These are phyloP conservation scores for Labyrinthula sp. DNA, from an alignment of 352 stramenopile genomes.

Conservation along the genomic window DNA sequence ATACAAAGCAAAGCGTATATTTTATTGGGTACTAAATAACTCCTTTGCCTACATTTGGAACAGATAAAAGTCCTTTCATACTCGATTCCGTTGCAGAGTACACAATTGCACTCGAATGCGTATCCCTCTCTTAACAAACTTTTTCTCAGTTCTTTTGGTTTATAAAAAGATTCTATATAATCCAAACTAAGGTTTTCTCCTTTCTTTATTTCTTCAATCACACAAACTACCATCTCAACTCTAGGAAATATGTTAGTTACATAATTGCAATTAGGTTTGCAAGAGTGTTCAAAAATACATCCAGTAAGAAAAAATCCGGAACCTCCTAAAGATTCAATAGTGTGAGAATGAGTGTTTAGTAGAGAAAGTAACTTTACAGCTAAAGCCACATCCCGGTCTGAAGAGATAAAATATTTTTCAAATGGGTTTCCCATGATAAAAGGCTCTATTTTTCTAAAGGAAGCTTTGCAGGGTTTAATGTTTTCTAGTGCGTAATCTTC, in stretches of 20 bases:
- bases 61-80: too few species aligned
- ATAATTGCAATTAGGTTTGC: not conserved
- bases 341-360: slow-evolving; percentile 8
- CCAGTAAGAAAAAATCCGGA: slow-evolving; percentile 3
- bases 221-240: not conserved
- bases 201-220: not conserved
- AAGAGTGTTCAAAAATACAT: slow-evolving; percentile 1
- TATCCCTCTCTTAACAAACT: not conserved
- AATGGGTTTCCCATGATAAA: too few species aligned
- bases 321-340: slow-evolving; percentile 1
- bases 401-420: too few species aligned
- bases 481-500: not conserved
- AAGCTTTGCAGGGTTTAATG: not conserved
- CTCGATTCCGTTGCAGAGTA: not conserved
- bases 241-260: not conserved
- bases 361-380: not conserved
- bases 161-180: slow-evolving; percentile 2
- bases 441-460: too few species aligned
- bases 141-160: not conserved
- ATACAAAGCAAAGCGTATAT: too few species aligned
- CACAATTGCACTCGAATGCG: slow-evolving; percentile 2
- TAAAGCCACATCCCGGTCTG: not conserved
- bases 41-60: too few species aligned
- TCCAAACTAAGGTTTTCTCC: not conserved
- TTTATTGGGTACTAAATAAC: too few species aligned